Evolutionary conservation across 345 rosid genomes (phyloP), one percentile per base, ranked within the genome.

Genomic region (Eucalyptus shirleyi): DNA sequence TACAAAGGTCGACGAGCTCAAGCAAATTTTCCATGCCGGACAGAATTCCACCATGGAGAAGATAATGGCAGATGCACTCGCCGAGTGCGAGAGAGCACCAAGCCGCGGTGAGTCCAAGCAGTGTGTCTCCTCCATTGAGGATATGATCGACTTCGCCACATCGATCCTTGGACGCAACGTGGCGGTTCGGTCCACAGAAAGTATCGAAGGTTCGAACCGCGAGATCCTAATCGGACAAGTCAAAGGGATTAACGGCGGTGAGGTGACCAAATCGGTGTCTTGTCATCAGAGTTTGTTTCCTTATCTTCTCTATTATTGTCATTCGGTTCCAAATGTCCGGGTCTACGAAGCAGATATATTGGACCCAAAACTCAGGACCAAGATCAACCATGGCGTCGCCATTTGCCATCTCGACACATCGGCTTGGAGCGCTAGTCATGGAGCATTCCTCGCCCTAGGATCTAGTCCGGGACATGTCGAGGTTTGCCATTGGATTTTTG

Each of bases 261-360:
- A 91, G 86, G 89, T 94, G 42, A 97, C 99, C 13, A 94, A 93
- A 88, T 95, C 99, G 2, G 97, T 97, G 17, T 97, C 99, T 2
- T 97, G 99, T 91, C 99, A 97, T 53, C 99, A 96, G 90, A 97
- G 96, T 86, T 51, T 97, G 91, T 96, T 93, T 89, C 99, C 99
- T 89, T 95, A 96, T 87, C 69, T 97, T 87, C 94, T 96, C 21
- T 96, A 96, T 85, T 97, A 96, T 81, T 97, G 99, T 50, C 99
- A 97, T 88, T 95, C 98, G 62, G 98, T 97, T n/a, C 99, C 99
- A 1, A 93, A 89, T 89, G 99, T 97, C 37, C 96, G 99, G 90
- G 97, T 96, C 19, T 97, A 96, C 44, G 95, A 96, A 90, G 92
- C 96, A 89, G 99, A 95, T 87, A 56, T 97, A 12, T 86, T 96